Conservation (phyloP, 768 basidiomycete species). For the Sporobolomyces pararoseus region DNA sequence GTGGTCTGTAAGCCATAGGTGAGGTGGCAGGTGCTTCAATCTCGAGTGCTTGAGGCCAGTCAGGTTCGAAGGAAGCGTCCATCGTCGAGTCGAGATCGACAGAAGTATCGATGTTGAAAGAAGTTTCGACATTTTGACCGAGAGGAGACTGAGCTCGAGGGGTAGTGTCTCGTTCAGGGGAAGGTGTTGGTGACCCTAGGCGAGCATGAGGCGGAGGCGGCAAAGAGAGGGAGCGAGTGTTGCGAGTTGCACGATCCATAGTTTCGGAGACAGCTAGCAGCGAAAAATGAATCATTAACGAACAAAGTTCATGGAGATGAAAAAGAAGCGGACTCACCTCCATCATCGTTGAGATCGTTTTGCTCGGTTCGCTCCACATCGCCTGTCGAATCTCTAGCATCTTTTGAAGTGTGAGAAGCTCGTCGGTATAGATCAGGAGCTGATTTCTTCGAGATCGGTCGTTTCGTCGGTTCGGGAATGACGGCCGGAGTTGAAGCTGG, state of each 20-base stretch:
- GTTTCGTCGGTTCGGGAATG: neutral
- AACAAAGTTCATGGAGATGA: too few species aligned
- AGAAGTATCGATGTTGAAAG: neutral
- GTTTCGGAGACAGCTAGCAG: neutral
- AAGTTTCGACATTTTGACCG: neutral
- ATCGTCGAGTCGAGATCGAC: slow-evolving; percentile 24
- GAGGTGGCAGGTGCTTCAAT: slow-evolving; percentile 25
- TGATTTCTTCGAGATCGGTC: slow-evolving; percentile 17
- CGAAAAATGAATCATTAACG: too few species aligned
- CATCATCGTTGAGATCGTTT: neutral
- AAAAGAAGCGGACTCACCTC: too few species aligned
- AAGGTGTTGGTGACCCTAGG: slow-evolving; percentile 6
- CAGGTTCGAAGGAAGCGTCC: slow-evolving; percentile 16
- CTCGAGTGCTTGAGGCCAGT: neutral
- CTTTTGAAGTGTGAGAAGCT: neutral
- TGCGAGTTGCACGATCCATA: slow-evolving; percentile 1
- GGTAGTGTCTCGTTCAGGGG: neutral
- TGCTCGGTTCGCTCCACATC: neutral
- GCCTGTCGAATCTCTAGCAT: neutral
- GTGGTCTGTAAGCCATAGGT: slow-evolving; percentile 23
- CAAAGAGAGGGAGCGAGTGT: slow-evolving; percentile 10
- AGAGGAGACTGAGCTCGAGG: neutral
- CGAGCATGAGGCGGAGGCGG: slow-evolving; percentile 14
- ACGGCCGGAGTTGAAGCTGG: neutral
- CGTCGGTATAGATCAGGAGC: slow-evolving; percentile 19